Percentiles rank a stretch among this genome's conserved stretches.
phyloP scores from a whole-genome alignment of 345 rosid species.

The Fremontodendron californicum region DNA sequence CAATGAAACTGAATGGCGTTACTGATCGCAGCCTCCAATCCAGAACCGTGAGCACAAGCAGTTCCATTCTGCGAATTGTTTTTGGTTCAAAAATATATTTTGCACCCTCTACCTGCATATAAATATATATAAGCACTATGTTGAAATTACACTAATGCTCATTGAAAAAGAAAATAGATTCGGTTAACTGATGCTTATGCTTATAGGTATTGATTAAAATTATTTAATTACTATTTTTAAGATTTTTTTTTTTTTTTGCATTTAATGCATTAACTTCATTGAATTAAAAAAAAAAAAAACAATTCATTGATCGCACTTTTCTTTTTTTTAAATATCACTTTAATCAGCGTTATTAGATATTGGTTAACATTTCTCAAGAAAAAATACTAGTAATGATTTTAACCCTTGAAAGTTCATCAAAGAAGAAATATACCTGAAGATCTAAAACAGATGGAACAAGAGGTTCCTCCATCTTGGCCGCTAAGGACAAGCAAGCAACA shows the following conservation, averaged over 20 bases:
- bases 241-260: too few relatives aligned
- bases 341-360: too few relatives aligned
- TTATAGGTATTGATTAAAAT: too few relatives aligned
- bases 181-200: too few relatives aligned
- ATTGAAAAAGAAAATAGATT: background rate
- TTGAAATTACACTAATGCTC: background rate
- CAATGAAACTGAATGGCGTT: constrained; percentile 78
- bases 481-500: constrained; percentile 88
- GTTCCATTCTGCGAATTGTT: constrained; percentile 86
- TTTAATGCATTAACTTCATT: too few relatives aligned
- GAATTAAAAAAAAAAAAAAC: too few relatives aligned
- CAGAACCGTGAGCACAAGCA: constrained; percentile 69
- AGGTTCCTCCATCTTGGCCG: constrained; percentile 98
- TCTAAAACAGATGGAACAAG: constrained; percentile 78
- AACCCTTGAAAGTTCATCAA: background rate
- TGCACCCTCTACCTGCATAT: constrained; percentile 60
- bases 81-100: constrained; percentile 76
- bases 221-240: too few relatives aligned
- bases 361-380: too few relatives aligned
- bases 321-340: too few relatives aligned
- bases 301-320: too few relatives aligned
- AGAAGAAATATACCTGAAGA: constrained; percentile 58
- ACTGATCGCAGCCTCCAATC: constrained; percentile 96
- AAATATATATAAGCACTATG: background rate
- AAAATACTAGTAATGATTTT: background rate